Evolutionary conservation across 2,329 filamentous ascomycete genomes (phyloP).

Genomic region (Cryoendolithus antarcticus): DNA sequence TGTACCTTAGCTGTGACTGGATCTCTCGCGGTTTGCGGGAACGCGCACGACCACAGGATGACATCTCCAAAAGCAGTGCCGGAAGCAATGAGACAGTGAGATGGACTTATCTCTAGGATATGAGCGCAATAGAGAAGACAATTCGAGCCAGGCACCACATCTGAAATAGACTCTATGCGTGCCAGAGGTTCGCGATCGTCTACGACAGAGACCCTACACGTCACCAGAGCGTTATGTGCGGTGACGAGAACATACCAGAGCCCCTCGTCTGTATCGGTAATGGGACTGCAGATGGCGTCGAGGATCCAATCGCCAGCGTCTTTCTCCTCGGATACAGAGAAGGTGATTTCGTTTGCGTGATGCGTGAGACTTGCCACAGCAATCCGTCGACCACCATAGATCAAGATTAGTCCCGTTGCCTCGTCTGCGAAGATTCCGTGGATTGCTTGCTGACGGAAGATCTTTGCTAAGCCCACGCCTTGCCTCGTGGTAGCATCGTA

Average conservation of each 20-base stretch:
- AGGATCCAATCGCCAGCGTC: slow-evolving; percentile 67
- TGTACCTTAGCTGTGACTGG: slow-evolving; percentile 32
- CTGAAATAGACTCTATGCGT: background rate
- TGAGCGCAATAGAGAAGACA: slow-evolving; percentile 83
- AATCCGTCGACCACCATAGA: slow-evolving; percentile 59
- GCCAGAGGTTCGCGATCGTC: background rate
- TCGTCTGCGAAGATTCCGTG: slow-evolving; percentile 53
- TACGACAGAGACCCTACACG: background rate
- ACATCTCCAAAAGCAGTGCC: slow-evolving; percentile 95
- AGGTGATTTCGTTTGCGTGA: background rate
- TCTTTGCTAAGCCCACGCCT: slow-evolving; percentile 23
- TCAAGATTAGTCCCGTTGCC: slow-evolving; percentile 31
- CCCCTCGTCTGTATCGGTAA: slow-evolving; percentile 25
- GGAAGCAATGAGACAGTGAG: slow-evolving; percentile 61
- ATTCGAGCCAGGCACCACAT: slow-evolving; percentile 53
- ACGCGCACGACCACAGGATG: slow-evolving; percentile 66
- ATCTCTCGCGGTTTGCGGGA: slow-evolving; percentile 3
- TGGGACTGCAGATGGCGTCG: slow-evolving; percentile 45
- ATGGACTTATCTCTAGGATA: slow-evolving; percentile 47
- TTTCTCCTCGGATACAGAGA: slow-evolving; percentile 11
- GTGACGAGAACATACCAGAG: slow-evolving; percentile 45
- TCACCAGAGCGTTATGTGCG: slow-evolving; percentile 71
- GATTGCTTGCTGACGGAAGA: slow-evolving; percentile 59
- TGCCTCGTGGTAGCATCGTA: slow-evolving; percentile 20
- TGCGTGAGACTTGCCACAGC: background rate